A percentile compares a stretch with the other conserved stretches of the same genome.
These are phyloP conservation scores for Eucalyptus leucophloia DNA, from an alignment of 345 rosid genomes.

Conservation along the genomic window DNA sequence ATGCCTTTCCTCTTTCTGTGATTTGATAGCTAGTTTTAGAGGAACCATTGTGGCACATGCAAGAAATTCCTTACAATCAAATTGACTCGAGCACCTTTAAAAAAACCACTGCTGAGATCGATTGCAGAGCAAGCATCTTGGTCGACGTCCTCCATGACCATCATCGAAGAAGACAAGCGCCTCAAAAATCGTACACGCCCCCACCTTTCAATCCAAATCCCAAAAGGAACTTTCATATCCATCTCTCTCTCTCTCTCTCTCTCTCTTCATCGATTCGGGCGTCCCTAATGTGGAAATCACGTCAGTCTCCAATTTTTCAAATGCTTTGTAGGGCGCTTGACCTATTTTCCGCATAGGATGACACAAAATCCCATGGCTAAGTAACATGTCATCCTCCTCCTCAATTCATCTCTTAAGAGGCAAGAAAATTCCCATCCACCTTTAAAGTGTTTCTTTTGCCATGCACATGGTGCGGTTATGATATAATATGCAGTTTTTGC, in stretches of 20 bases:
- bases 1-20: neutral
- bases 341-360: neutral
- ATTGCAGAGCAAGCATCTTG: neutral
- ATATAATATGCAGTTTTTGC: neutral
- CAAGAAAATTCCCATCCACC: neutral
- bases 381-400: neutral
- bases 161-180: neutral
- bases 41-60: neutral
- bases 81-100: neutral
- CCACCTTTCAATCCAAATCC: neutral
- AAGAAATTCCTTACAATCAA: neutral
- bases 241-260: neutral
- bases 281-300: neutral
- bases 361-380: neutral
- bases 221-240: conserved; percentile 1
- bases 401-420: neutral
- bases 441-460: neutral
- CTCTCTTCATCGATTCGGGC: neutral
- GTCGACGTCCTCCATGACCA: neutral
- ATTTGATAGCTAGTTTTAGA: neutral
- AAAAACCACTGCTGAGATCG: neutral
- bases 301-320: neutral
- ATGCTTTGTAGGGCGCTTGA: conserved; percentile 3
- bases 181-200: neutral
- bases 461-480: neutral